Evolutionary conservation across 352 stramenopile genomes (phyloP), one percentile per base, ranked within the genome.

Genomic region (Thalassiosira exigua): DNA sequence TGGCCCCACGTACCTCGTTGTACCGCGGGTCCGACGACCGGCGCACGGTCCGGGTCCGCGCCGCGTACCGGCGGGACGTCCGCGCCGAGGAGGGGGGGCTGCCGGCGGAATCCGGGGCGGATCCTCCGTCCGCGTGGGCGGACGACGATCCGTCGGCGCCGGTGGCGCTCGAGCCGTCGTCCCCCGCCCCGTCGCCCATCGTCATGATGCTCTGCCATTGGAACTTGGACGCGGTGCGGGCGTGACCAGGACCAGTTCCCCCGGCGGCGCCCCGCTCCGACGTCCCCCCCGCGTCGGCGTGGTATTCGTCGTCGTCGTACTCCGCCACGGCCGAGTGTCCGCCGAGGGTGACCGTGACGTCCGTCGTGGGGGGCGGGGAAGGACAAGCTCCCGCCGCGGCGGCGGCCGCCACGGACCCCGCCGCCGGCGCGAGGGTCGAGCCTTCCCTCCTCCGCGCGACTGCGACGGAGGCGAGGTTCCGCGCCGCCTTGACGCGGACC

Each of bases 1-100:
- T n/a, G n/a, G n/a, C n/a, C n/a, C n/a, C n/a, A n/a, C n/a, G n/a
- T n/a, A n/a, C n/a, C 81, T 98, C 96, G 79, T 98, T 95, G 95
- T 96, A 99, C 19, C 94, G 90, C n/a, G 97, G 97, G 88, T 98
- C 96, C 4, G 98, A 85, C 42, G 94, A 83, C 26, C 75, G 53
- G 36, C 67, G 66, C 54, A 81, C 75, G 4, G 89, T 81, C 22
- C 84, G 79, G 1, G 88, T 93, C 44, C 82, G 84, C 14, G 85
- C 84, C 5, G 75, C 82, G 65, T 93, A 92, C 9, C 81, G 75
- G 26, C 88, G 84, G 22, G 65, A 76, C 4, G 73, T 83, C 27
- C 68, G 56, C 44, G 51, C 41, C 2, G 44, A 56, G 29, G 2
- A 17, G 36, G 36, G 5, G 11, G 42, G 41, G 11, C 17, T 11